Evolutionary conservation across 495 filamentous ascomycete species (phyloP).

Genomic region (Daldinia loculata): DNA sequence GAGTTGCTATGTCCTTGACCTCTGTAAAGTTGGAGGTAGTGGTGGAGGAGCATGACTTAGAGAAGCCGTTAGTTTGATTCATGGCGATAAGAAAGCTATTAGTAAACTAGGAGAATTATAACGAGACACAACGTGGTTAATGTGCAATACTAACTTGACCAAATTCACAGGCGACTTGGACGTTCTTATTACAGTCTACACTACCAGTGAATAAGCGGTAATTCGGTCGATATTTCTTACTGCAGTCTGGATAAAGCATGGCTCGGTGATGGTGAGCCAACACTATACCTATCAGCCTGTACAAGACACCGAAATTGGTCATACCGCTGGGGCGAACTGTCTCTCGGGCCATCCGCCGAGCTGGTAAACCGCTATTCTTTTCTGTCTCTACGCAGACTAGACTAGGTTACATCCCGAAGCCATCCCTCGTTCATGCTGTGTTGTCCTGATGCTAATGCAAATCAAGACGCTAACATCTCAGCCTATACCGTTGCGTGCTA

Average conservation of each 20-base stretch:
- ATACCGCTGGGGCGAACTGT: not conserved
- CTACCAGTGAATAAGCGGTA: not conserved
- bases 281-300: constrained; percentile 20
- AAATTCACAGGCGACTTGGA: not conserved
- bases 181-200: not conserved
- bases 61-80: not conserved
- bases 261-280: constrained; percentile 16
- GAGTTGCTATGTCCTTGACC: not conserved
- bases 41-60: not conserved
- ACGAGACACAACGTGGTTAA: not conserved
- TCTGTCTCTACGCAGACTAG: not conserved
- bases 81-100: not conserved
- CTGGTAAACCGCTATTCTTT: not conserved
- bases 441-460: constrained; percentile 2
- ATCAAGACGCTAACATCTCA: not conserved
- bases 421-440: constrained; percentile 1
- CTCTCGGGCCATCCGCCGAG: constrained; percentile 25
- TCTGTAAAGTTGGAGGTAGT: not conserved
- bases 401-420: not conserved
- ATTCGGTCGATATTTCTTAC: not conserved
- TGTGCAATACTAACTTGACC: not conserved
- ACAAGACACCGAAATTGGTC: constrained; percentile 23
- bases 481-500: not conserved
- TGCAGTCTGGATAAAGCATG: not conserved
- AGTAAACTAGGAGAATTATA: not conserved